Conservation (phyloP, 2,329 filamentous ascomycete species). For the Alternaria burnsii region DNA sequence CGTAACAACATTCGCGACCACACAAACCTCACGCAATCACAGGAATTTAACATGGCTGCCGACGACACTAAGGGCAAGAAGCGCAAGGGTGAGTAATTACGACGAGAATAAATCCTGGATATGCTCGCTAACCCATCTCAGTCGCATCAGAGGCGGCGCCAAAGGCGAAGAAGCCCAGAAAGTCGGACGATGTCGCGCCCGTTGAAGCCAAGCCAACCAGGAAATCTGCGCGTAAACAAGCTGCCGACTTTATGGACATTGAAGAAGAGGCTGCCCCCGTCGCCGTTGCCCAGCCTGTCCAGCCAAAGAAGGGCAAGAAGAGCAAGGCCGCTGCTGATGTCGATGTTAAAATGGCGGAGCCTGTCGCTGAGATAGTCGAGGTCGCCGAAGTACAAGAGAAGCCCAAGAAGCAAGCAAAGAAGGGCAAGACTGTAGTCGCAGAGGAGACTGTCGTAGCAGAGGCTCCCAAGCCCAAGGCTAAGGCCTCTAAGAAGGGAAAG, state of each 20-base stretch:
- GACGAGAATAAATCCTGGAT: background rate
- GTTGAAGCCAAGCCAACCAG: constrained; percentile 29
- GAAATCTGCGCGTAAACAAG: constrained; percentile 48
- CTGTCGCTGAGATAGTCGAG: constrained; percentile 10
- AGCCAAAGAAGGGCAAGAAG: constrained; percentile 51
- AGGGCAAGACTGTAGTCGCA: constrained; percentile 20
- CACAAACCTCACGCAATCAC: constrained; percentile 21
- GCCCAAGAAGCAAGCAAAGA: constrained; percentile 28
- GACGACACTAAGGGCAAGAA: constrained; percentile 63
- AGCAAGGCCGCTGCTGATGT: constrained; percentile 27
- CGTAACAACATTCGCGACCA: constrained; percentile 21
- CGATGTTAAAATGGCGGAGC: constrained; percentile 10
- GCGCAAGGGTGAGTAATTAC: constrained; percentile 58
- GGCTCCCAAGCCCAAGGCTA: constrained; percentile 30
- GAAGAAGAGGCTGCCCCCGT: constrained; percentile 34
- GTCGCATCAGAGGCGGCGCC: constrained; percentile 46
- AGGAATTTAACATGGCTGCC: constrained; percentile 58
- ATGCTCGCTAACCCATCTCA: constrained; percentile 30
- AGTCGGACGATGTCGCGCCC: constrained; percentile 41
- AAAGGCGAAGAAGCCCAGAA: constrained; percentile 52
- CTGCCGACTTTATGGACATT: constrained; percentile 47
- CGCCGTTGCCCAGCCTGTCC: constrained; percentile 18
- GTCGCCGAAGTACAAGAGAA: constrained; percentile 18
- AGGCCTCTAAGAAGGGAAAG: constrained; percentile 32
- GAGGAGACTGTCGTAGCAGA: constrained; percentile 19